Percentiles rank a stretch among this genome's conserved stretches.
Conservation (phyloP, 1,284 basidiomycete species). For the Inonotus obliquus region DNA sequence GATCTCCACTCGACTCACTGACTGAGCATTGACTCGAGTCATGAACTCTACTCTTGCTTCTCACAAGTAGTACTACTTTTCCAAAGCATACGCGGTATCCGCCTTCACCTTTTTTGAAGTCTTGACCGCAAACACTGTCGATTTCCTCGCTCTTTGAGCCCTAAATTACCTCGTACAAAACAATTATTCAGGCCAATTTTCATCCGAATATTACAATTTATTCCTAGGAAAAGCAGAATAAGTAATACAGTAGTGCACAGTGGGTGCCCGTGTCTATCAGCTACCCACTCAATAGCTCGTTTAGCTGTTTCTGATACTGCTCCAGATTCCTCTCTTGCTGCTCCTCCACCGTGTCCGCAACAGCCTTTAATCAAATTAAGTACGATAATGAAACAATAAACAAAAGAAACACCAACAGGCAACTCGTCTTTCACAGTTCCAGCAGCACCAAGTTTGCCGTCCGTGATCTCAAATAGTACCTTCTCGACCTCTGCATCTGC, state of each 20-base stretch:
- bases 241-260: not conserved
- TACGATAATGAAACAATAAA: not conserved
- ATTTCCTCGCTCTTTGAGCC: too few relatives aligned
- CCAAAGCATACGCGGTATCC: too few relatives aligned
- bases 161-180: too few relatives aligned
- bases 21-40: too few relatives aligned
- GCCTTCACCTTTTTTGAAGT: too few relatives aligned
- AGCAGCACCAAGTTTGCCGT: slow-evolving; percentile 89
- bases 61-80: too few relatives aligned
- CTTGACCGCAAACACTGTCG: too few relatives aligned
- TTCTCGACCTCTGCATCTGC: slow-evolving; percentile 98
- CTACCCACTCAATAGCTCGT: slow-evolving; percentile 75
- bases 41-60: too few relatives aligned
- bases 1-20: too few relatives aligned
- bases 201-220: not conserved
- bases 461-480: slow-evolving; percentile 91
- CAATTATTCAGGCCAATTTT: too few relatives aligned
- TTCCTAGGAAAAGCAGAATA: not conserved
- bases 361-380: slow-evolving; percentile 32
- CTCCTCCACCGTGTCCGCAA: slow-evolving; percentile 63
- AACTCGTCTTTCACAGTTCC: slow-evolving; percentile 69
- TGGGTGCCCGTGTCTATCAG: slow-evolving; percentile 3
- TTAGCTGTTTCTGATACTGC: slow-evolving; percentile 80
- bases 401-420: slow-evolving; percentile 56
- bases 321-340: slow-evolving; percentile 83